Percentiles rank a stretch among this genome's conserved stretches.
Conservation (phyloP, 805 yeast genomes). For the Pichia membranifaciens region DNA sequence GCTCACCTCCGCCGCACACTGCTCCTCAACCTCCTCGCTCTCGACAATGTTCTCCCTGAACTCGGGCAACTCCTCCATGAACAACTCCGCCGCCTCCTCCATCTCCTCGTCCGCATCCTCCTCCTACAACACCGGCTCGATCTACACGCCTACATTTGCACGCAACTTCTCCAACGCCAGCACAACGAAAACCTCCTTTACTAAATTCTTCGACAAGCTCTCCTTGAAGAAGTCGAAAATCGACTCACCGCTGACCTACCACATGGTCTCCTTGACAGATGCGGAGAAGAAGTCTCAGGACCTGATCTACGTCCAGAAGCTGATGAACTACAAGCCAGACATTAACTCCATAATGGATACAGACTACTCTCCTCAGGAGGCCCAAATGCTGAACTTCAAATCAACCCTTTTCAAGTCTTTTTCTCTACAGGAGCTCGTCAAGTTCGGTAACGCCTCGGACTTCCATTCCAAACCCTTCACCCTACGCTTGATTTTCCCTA, state of each 20-base stretch:
- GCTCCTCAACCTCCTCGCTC: neutral
- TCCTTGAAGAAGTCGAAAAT: neutral
- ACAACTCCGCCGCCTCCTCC: neutral
- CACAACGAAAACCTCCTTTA: neutral
- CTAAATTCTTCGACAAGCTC: slow-evolving; percentile 8
- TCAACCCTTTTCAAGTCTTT: slow-evolving; percentile 14
- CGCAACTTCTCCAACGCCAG: neutral
- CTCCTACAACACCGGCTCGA: neutral
- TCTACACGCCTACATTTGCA: no score
- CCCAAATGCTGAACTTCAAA: slow-evolving; percentile 4
- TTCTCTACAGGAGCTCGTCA: slow-evolving; percentile 28
- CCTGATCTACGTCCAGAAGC: slow-evolving; percentile 4
- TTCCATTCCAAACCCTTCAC: slow-evolving; percentile 27
- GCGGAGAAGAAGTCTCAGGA: slow-evolving; percentile 7
- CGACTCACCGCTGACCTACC: neutral
- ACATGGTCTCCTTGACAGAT: neutral
- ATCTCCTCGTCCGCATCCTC: slow-evolving; percentile 1
- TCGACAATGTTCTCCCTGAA: slow-evolving; percentile 5
- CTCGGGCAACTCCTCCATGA: neutral
- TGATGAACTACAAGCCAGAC: slow-evolving; percentile 13
- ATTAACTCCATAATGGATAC: slow-evolving; percentile 8
- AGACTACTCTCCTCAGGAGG: slow-evolving; percentile 8
- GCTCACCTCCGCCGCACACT: neutral
- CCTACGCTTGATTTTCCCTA: slow-evolving; percentile 25
- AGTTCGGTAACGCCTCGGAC: slow-evolving; percentile 31